Base-by-base conservation (phyloP, 495 filamentous ascomycete species). In the Diplogelasinospora grovesii region DNA sequence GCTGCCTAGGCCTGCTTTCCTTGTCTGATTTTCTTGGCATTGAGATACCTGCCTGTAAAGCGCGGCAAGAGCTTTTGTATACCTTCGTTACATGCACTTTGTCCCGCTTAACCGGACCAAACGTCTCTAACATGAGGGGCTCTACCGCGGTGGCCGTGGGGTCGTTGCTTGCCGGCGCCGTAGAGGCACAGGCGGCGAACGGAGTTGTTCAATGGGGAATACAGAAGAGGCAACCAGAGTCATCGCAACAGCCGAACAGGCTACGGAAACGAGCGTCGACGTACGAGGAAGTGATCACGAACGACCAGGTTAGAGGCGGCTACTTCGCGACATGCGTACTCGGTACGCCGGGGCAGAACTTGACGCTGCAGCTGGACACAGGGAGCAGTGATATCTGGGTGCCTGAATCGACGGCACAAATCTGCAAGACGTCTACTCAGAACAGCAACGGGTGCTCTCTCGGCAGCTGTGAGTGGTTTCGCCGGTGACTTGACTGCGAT, bases 311-410 rank as follows among this genome's bases (percentile, higher is more conserved):
- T 36, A 59, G 66, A 40, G 68, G 68, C 34, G 70, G 83, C 13
- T 92, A 92, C 50, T 82, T 75, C 50, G 76, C 78, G 18, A 82
- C 82, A 36, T 67, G 87, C 48, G 71, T 64, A 23, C 50, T 92
- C 22, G 86, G 86, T 11, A 86, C 83, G 19, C 85, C 85, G 0
- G 53, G 61, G 2, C 86, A 92, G 53, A 60, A 64, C 6, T 45
- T 92, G 22, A 73, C 72, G 2, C 53, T 92, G 32, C 79, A 86
- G 54, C 64, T 92, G 41, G 86, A 92, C 56, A 92, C 86, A 1
- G 86, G 86, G 14, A 93, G 86, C 50, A 93, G 86, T 47, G 90
- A 97, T 65, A 70, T 95, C 19, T 96, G 89, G 89, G 74, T 80
- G 18, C 88, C 89, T 43, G 70, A 77, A 4, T 70, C 71, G 10